Conservation (phyloP, 23 red algal genomes). For the Agarophyton chilense region DNA sequence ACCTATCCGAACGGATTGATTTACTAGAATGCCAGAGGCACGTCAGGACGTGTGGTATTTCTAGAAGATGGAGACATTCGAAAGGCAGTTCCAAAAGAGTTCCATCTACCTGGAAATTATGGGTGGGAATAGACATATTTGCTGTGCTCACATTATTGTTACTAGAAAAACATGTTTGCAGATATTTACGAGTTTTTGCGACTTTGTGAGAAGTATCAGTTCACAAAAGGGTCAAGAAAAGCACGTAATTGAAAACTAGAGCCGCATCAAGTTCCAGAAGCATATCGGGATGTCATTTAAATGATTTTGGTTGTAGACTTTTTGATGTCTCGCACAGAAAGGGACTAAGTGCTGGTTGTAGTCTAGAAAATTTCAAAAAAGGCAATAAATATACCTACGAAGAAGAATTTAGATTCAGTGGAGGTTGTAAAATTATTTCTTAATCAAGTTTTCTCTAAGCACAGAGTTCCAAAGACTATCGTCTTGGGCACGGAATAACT, state of each 20-base stretch:
- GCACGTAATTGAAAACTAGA: conserved; percentile 1
- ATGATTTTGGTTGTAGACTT: conserved; percentile 41
- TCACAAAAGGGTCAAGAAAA: not conserved
- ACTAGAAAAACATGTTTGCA: conserved; percentile 15
- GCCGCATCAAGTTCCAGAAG: conserved; percentile 21
- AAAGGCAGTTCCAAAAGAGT: not conserved
- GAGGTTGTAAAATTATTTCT: not conserved
- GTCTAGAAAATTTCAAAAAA: conserved; percentile 49
- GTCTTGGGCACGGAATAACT: conserved; percentile 10
- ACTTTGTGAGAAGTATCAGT: not conserved
- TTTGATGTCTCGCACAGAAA: not conserved
- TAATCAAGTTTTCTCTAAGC: conserved; percentile 24
- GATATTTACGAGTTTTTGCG: conserved; percentile 2
- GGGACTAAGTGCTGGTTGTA: conserved; percentile 31
- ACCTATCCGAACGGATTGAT: conserved; percentile 5
- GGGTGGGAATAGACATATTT: conserved; percentile 31
- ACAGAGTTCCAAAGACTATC: conserved; percentile 6
- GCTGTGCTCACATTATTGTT: conserved; percentile 8
- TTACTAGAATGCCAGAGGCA: conserved; percentile 18
- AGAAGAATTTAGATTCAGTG: not conserved
- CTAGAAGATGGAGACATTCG: not conserved
- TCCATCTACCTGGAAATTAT: conserved; percentile 15
- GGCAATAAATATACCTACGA: conserved; percentile 22
- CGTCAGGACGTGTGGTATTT: conserved; percentile 1
- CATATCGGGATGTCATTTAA: conserved; percentile 6